These are phyloP conservation scores for Aureobasidium pullulans DNA, from an alignment of 2,329 filamentous ascomycete genomes.

Conservation along the genomic window DNA sequence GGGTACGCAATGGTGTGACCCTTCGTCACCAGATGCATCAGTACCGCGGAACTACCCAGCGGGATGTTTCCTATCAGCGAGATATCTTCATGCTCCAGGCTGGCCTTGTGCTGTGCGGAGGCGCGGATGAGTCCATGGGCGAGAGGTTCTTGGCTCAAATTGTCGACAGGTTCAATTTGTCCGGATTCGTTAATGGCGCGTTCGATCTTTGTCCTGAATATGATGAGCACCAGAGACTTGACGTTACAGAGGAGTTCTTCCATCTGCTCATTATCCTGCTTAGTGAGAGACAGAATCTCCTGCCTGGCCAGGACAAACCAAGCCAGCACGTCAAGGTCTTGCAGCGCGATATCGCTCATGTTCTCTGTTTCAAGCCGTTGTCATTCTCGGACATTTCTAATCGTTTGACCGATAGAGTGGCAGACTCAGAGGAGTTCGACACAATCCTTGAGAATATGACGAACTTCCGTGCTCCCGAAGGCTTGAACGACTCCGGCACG, in stretches of 20 bases:
- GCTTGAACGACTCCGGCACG: slow-evolving; percentile 82
- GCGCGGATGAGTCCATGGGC: slow-evolving; percentile 47
- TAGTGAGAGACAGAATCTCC: slow-evolving; percentile 76
- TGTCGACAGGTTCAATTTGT: slow-evolving; percentile 84
- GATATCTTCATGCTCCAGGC: slow-evolving; percentile 93
- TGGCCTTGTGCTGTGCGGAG: slow-evolving; percentile 77
- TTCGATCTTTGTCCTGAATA: slow-evolving; percentile 69
- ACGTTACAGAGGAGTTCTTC: slow-evolving; percentile 92
- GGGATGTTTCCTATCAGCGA: slow-evolving; percentile 88
- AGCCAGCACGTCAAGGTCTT: slow-evolving; percentile 54
- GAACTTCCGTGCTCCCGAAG: slow-evolving; percentile 82
- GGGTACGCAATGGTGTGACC: slow-evolving; percentile 96
- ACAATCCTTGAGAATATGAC: slow-evolving; percentile 80
- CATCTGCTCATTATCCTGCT: slow-evolving; percentile 86
- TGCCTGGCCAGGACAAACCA: slow-evolving; percentile 57
- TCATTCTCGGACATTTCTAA: slow-evolving; percentile 87
- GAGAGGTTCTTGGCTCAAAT: slow-evolving; percentile 72
- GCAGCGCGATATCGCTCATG: slow-evolving; percentile 83
- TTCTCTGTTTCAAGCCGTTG: slow-evolving; percentile 90
- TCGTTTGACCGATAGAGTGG: slow-evolving; percentile 80
- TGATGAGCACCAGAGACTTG: slow-evolving; percentile 81
- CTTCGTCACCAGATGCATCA: slow-evolving; percentile 90
- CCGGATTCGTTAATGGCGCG: slow-evolving; percentile 75
- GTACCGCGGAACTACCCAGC: slow-evolving; percentile 79
- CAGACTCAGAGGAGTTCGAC: slow-evolving; percentile 83